Percentiles rank a stretch among this genome's conserved stretches.
These are phyloP conservation scores for Austroboletus novae-zelandiae DNA, from an alignment of 1,284 basidiomycete genomes.

Conservation along the genomic window DNA sequence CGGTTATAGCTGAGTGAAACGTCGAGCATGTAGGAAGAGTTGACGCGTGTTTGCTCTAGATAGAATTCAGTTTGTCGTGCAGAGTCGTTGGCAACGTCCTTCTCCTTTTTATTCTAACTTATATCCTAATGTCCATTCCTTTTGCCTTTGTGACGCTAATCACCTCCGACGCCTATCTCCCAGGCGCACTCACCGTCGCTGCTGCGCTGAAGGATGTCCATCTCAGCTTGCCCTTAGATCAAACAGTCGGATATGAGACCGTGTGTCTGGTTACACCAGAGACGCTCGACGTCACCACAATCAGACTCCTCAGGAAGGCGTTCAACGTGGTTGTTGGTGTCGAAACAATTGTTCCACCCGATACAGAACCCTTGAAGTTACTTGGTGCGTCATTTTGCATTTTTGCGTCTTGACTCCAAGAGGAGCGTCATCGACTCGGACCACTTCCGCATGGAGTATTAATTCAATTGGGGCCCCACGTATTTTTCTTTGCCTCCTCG, in stretches of 20 bases:
- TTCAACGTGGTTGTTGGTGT: slow-evolving; percentile 91
- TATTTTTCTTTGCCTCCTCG: slow-evolving; percentile 1
- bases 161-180: slow-evolving; percentile 88
- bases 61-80: neutral
- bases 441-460: slow-evolving; percentile 1
- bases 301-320: slow-evolving; percentile 76
- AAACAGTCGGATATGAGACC: slow-evolving; percentile 75
- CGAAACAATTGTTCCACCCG: slow-evolving; percentile 73
- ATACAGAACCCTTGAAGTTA: slow-evolving; percentile 65
- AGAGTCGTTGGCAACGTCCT: neutral
- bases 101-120: slow-evolving; percentile 24
- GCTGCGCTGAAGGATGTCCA: slow-evolving; percentile 84
- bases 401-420: neutral
- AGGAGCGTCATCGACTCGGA: neutral
- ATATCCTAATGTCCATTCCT: slow-evolving; percentile 50
- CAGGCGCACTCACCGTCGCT: slow-evolving; percentile 85
- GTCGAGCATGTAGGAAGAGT: slow-evolving; percentile 8
- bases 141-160: slow-evolving; percentile 89
- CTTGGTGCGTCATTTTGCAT: slow-evolving; percentile 62
- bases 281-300: slow-evolving; percentile 82
- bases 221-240: slow-evolving; percentile 47
- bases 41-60: slow-evolving; percentile 8
- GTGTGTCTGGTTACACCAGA: slow-evolving; percentile 94
- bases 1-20: slow-evolving; percentile 39
- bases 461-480: slow-evolving; percentile 7